Evolutionary conservation across 192 early-diverging fungal species (phyloP).

Genomic region (Coemansia sp.): DNA sequence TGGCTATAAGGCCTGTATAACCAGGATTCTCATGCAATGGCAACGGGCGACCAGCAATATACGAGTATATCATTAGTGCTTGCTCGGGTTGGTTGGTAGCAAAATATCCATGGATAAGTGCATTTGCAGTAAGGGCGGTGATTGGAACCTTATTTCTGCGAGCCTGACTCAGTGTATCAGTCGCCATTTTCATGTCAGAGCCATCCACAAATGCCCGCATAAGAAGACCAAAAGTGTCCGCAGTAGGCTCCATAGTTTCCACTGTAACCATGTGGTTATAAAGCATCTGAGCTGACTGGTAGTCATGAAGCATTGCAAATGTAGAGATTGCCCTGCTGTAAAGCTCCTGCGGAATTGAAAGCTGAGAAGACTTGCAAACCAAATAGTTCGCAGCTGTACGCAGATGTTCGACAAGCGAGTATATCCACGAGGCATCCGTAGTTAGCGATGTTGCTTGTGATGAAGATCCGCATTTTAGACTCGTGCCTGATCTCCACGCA

Average conservation of each 20-base stretch:
- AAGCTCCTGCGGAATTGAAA: constrained; percentile 24
- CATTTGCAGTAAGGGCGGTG: constrained; percentile 21
- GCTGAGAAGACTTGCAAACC: neutral
- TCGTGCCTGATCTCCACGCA: constrained; percentile 1
- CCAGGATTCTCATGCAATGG: constrained; percentile 15
- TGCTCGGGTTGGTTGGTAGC: constrained; percentile 3
- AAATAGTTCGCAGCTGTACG: constrained; percentile 5
- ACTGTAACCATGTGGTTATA: constrained; percentile 33
- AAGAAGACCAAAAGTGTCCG: constrained; percentile 32
- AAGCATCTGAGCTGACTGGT: constrained; percentile 19
- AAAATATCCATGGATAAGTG: constrained; percentile 30
- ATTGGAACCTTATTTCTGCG: constrained; percentile 13
- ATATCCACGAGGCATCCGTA: constrained; percentile 1
- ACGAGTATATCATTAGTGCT: constrained; percentile 31
- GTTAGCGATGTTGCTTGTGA: neutral
- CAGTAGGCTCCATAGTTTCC: constrained; percentile 28
- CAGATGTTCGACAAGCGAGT: constrained; percentile 8
- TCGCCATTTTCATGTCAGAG: constrained; percentile 12
- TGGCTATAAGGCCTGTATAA: constrained; percentile 22
- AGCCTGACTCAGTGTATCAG: constrained; percentile 16
- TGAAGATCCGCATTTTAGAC: neutral
- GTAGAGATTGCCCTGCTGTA: constrained; percentile 38
- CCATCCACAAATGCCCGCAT: constrained; percentile 31
- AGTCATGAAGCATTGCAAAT: constrained; percentile 29
- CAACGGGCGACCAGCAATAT: constrained; percentile 34